Evolutionary conservation across 2,329 filamentous ascomycete genomes (phyloP), one percentile per base, ranked within the genome.

Genomic region (Fusarium armeniacum): DNA sequence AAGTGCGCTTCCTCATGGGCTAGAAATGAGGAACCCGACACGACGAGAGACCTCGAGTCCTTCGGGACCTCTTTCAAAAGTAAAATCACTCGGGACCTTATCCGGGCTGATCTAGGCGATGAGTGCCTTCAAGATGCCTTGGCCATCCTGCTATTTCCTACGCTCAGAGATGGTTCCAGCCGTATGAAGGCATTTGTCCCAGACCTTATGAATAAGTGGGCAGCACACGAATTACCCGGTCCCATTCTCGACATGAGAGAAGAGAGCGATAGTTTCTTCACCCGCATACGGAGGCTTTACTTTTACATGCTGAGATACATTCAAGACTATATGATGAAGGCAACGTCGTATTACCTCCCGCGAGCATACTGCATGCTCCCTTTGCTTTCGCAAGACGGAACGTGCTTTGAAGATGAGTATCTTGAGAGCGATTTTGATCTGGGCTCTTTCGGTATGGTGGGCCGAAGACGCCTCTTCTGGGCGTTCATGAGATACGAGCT

Each of bases 81-180:
- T 7, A 45, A 45, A 9, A 22, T 33, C 28, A 36, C 22, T 15
- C n/a, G 24, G n/a, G 32, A 40, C 16, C 13, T 45, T 15, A 53
- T 65, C 16, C 11, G 16, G n/a, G 24, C 26, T 12, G 60, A 65
- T 40, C 33, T 65, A 9, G 47, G 41, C 16, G 6, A 18, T 16
- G 62, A 60, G 15, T 36, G 58, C 40, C 47, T 38, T n/a, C 60
- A 50, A 24, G 60, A 65, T 24, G 53, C 40, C 36, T 40, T 65
- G 26, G 53, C 41, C 22, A 57, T 65, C 15, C 3, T 65, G 1
- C n/a, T 9, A 15, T 44, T 65, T 11, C 40, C 33, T 13, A 2
- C 5, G 5, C 10, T 59, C 4, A 13, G 38, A 8, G 3, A 9
- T 6, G 8, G 18, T 13, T 33, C 18, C 18, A 16, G 9, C 18